Base-by-base conservation (phyloP, 2,329 filamentous ascomycete genomes). In the Remersonia thermophila region DNA sequence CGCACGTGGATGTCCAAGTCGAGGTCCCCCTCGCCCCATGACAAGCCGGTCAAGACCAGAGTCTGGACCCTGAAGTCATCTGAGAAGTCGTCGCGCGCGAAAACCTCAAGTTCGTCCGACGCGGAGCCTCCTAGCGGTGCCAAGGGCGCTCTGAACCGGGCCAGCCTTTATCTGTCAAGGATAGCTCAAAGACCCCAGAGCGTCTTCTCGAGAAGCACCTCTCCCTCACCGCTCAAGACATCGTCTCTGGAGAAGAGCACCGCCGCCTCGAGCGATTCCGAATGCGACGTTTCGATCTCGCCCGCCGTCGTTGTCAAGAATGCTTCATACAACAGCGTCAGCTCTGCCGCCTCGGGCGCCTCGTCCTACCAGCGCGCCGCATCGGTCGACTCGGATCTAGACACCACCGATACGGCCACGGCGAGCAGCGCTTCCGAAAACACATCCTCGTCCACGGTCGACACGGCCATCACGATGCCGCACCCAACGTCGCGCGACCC, bases 1-100 rank as follows among this genome's bases (percentile, higher is more conserved):
- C 62, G 65, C 35, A 66, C 67, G 28, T 74, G 69, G 69, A 65
- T 66, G 14, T 53, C 62, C 3, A 52, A 59, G 27, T 69, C 69
- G 25, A 59, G 64, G 12, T 67, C 67, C 1, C 62, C 68, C 0
- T 67, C 67, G 3, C 65, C 69, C 7, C 44, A 29, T 48, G 60
- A 43, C 47, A 53, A 46, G 40, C 45, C 43, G 9, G 7, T 12
- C 27, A 29, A 29, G 12, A 9, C 27, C 27, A 11, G 27, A 9
- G 9, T 5, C 9, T 23, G 20, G 20, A 9, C n/a, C n/a, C n/a
- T n/a, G n/a, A n/a, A n/a, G n/a, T 23, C 20, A 23, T 23, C 20
- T 23, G 20, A 23, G 20, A 23, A 23, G 20, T 5, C 9, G 5
- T 23, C 9, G 5, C 20, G 20, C 9, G 5, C 9, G 20, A 23